phyloP scores from a whole-genome alignment of 2,329 filamentous ascomycete species.

The Samsoniella hepiali region DNA sequence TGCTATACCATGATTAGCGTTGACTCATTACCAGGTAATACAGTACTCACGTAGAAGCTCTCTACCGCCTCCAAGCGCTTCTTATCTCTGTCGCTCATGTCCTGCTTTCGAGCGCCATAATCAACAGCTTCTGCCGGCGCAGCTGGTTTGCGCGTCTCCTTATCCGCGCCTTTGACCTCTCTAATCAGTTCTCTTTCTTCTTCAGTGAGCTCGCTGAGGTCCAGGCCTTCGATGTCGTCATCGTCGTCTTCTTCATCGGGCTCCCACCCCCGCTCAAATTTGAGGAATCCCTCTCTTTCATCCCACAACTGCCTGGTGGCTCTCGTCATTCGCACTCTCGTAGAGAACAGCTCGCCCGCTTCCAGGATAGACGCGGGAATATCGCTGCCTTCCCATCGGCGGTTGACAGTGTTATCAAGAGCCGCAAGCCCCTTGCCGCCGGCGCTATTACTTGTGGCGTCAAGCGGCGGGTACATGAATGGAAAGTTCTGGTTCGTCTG shows the following conservation, averaged over 20 bases:
- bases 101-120: conserved; percentile 46
- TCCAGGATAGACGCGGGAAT: conserved; percentile 93
- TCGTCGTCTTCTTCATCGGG: conserved; percentile 41
- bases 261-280: conserved; percentile 85
- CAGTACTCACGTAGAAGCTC: conserved; percentile 71
- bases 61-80: conserved; percentile 72
- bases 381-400: conserved; percentile 89
- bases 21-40: background rate
- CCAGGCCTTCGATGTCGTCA: conserved; percentile 47
- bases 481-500: conserved; percentile 99
- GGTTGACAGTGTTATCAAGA: conserved; percentile 77
- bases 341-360: conserved; percentile 87
- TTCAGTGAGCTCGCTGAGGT: conserved; percentile 42
- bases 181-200: conserved; percentile 42
- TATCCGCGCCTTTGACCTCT: conserved; percentile 35
- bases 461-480: conserved; percentile 92
- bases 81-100: conserved; percentile 53
- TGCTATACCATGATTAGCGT: conserved; percentile 46
- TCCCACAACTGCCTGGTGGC: conserved; percentile 94
- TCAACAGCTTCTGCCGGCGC: conserved; percentile 30
- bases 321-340: conserved; percentile 84
- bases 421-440: conserved; percentile 85
- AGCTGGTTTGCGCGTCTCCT: conserved; percentile 31
- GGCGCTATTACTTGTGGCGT: conserved; percentile 81
- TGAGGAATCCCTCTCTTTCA: conserved; percentile 85